Evolutionary conservation across 768 basidiomycete genomes (phyloP), one percentile per base, ranked within the genome.

Genomic region (Leccinum broughii): DNA sequence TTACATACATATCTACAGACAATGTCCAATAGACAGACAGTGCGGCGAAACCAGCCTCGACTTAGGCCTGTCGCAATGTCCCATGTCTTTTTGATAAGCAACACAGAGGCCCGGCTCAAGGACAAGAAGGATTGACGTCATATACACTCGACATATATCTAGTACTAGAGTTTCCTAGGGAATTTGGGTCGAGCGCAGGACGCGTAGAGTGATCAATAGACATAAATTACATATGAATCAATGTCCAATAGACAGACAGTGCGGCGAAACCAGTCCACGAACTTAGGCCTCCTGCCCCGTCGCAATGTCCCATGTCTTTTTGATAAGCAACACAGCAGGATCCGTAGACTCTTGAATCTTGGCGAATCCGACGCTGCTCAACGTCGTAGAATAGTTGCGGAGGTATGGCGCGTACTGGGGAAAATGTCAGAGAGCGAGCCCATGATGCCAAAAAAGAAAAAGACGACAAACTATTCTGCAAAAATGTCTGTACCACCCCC

Each of bases 401-500:
- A 93, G 74, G 71, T 93, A 91, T 0, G 90, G 88, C 4, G 90
- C 84, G 64, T 92, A 93, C 92, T 93, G 62, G 17, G 34, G 17
- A n/a, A 41, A 41, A 55, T 4, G 51, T 56, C 51, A 35, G 30
- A 6, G 59, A 64, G 4, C 64, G 62, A 34, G 3, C 24, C 24
- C 24, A 24, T 24, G 24, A 24, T 3, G 24, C 22, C n/a, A 28
- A 56, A 17, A 60, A 15, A 3, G 8, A 50, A 6, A 41, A 26
- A 26, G 41, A 13, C 77, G 50, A 66, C 91, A 63, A 56, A 94
- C 93, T 72, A 77, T 81, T 67, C 92, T 80, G 73, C 90, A 91
- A 77, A 93, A 95, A 66, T 96, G 92, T 61, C 90, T 80, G 66
- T 90, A 95, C 93, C 93, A 95, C 2, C 90, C 87, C 89, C 91